These are phyloP conservation scores for Exophiala bonariae DNA, from an alignment of 2,329 filamentous ascomycete species.

Conservation along the genomic window DNA sequence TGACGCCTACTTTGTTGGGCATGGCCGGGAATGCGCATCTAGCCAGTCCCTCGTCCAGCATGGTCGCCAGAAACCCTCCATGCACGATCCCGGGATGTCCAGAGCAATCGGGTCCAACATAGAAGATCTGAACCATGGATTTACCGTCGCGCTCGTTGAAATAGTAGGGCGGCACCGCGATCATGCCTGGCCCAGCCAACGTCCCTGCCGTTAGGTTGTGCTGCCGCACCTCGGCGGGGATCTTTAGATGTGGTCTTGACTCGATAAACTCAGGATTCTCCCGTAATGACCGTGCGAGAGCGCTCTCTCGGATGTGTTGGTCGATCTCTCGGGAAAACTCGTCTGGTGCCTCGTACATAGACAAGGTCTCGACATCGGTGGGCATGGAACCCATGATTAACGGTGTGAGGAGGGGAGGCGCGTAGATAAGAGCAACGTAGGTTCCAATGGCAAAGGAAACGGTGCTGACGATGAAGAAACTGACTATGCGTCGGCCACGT, in stretches of 20 bases:
- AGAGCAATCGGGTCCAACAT: conserved; percentile 77
- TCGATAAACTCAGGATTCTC: conserved; percentile 67
- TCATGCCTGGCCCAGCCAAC: conserved; percentile 70
- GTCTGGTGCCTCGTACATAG: conserved; percentile 61
- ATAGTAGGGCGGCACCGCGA: conserved; percentile 77
- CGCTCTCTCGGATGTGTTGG: conserved; percentile 71
- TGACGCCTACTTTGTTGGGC: conserved; percentile 82
- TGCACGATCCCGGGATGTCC: conserved; percentile 91
- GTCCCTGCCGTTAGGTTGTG: conserved; percentile 83
- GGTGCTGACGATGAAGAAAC: conserved; percentile 25
- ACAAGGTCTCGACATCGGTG: conserved; percentile 72
- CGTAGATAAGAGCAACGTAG: conserved; percentile 25
- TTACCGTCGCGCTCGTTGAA: conserved; percentile 73
- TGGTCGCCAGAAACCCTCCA: conserved; percentile 85
- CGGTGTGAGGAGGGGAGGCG: conserved; percentile 24
- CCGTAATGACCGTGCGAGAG: conserved; percentile 70
- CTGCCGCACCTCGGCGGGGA: conserved; percentile 67
- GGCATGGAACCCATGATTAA: conserved; percentile 43
- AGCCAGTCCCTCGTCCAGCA: conserved; percentile 87
- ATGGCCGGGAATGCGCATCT: conserved; percentile 85
- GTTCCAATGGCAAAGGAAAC: conserved; percentile 24
- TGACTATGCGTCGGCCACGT: conserved; percentile 23
- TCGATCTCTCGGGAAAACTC: conserved; percentile 62
- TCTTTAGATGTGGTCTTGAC: conserved; percentile 82
- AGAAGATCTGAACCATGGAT: conserved; percentile 69